These are phyloP conservation scores for Microascus cirrosus DNA, from an alignment of 2,329 filamentous ascomycete genomes.

Conservation along the genomic window DNA sequence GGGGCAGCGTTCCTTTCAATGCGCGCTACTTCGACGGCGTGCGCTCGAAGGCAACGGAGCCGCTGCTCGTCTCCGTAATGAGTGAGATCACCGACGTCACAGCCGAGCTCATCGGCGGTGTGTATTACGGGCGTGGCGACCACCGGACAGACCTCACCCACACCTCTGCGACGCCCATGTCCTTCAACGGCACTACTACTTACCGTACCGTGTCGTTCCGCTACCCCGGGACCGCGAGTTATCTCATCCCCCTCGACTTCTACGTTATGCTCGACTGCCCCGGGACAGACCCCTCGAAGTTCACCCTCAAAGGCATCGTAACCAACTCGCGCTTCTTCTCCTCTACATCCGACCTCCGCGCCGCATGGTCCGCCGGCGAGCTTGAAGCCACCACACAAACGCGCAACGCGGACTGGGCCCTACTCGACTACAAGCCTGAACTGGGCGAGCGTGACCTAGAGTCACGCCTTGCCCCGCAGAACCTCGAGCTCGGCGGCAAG, in stretches of 20 bases:
- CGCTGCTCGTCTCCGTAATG: slow-evolving; percentile 24
- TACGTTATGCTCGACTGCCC: slow-evolving; percentile 29
- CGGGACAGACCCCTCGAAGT: slow-evolving; percentile 29
- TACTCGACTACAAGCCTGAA: slow-evolving; percentile 19
- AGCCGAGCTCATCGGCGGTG: slow-evolving; percentile 21
- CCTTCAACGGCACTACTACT: slow-evolving; percentile 26
- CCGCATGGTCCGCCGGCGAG: slow-evolving; percentile 24
- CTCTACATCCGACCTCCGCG: slow-evolving; percentile 19
- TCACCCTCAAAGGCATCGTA: slow-evolving; percentile 28
- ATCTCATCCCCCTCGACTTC: slow-evolving; percentile 31
- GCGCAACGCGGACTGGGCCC: slow-evolving; percentile 19
- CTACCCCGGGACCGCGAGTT: slow-evolving; percentile 23
- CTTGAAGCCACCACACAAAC: slow-evolving; percentile 21
- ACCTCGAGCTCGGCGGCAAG: slow-evolving; percentile 24
- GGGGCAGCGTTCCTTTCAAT: slow-evolving; percentile 22
- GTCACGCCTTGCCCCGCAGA: slow-evolving; percentile 21
- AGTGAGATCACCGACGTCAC: slow-evolving; percentile 34
- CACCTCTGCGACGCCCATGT: slow-evolving; percentile 21
- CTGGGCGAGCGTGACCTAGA: slow-evolving; percentile 20
- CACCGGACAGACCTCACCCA: slow-evolving; percentile 18
- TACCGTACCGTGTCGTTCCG: slow-evolving; percentile 29
- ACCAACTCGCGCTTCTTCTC: slow-evolving; percentile 26
- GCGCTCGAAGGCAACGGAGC: slow-evolving; percentile 18
- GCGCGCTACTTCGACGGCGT: slow-evolving; percentile 20
- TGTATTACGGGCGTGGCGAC: slow-evolving; percentile 18